phyloP scores from a whole-genome alignment of 306 rosid species.

The Quercus wislizeni region DNA sequence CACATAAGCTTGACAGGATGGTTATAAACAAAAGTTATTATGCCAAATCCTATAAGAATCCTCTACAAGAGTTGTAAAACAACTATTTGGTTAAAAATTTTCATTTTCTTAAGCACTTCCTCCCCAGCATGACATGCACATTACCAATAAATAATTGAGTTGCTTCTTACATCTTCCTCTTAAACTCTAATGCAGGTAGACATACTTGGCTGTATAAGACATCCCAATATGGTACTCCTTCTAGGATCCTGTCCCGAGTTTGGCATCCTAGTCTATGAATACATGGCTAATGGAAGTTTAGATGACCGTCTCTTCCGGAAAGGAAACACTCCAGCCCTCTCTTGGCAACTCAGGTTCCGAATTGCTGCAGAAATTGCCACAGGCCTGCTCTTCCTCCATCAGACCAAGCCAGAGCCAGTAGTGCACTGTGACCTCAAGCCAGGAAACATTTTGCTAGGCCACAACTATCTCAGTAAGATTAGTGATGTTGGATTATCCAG shows the following conservation, averaged over 20 bases:
- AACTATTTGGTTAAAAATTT: background rate
- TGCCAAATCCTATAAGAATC: too few relatives aligned
- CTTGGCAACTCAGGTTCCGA: too few relatives aligned
- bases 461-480: too few relatives aligned
- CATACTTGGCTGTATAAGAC: slow-evolving; percentile 69
- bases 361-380: slow-evolving; percentile 21
- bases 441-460: too few relatives aligned
- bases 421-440: slow-evolving; percentile 98
- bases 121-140: background rate
- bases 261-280: too few relatives aligned
- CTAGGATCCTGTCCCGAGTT: too few relatives aligned
- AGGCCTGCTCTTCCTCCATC: slow-evolving; percentile 85
- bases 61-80: background rate
- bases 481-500: slow-evolving; percentile 60
- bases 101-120: background rate
- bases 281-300: too few relatives aligned
- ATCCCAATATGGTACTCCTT: too few relatives aligned
- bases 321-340: too few relatives aligned
- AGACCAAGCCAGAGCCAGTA: slow-evolving; percentile 91
- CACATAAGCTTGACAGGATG: too few relatives aligned
- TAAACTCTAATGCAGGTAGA: slow-evolving; percentile 57
- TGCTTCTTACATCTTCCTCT: background rate
- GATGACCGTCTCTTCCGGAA: too few relatives aligned
- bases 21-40: too few relatives aligned
- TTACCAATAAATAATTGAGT: background rate